These are phyloP conservation scores for Camillea tinctor DNA, from an alignment of 2,329 filamentous ascomycete species.

Conservation along the genomic window DNA sequence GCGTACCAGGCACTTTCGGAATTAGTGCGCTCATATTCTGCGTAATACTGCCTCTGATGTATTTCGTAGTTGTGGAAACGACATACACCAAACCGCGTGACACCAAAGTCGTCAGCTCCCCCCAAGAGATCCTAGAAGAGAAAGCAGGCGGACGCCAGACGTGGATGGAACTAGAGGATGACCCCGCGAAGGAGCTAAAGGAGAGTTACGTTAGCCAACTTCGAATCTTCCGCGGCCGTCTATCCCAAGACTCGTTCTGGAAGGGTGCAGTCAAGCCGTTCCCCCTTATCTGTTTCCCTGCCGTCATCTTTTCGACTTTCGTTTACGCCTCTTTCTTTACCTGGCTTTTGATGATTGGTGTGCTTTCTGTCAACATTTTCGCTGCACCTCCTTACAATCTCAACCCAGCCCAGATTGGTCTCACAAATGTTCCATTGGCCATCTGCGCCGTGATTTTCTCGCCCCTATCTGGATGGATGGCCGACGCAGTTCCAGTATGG, in stretches of 20 bases:
- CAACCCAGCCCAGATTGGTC: constrained; percentile 22
- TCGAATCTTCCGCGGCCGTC: constrained; percentile 26
- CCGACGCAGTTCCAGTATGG: constrained; percentile 24
- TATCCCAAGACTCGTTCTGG: constrained; percentile 28
- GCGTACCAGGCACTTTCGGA: constrained; percentile 36
- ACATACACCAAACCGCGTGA: constrained; percentile 29
- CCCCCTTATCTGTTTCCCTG: constrained; percentile 26
- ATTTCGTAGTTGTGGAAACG: constrained; percentile 45
- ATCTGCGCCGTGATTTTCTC: constrained; percentile 23
- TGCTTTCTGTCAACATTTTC: constrained; percentile 24
- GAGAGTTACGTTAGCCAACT: constrained; percentile 23
- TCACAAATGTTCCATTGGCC: constrained; percentile 23
- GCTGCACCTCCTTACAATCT: constrained; percentile 23
- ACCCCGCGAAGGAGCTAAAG: constrained; percentile 13
- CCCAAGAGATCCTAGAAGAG: constrained; percentile 3
- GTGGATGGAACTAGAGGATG: constrained; percentile 15
- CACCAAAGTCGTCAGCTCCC: constrained; percentile 2
- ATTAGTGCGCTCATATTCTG: constrained; percentile 42
- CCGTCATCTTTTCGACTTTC: constrained; percentile 26
- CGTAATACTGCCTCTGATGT: constrained; percentile 39
- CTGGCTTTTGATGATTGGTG: constrained; percentile 26
- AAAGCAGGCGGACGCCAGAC: neutral
- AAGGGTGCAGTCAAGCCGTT: constrained; percentile 28
- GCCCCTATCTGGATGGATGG: constrained; percentile 25
- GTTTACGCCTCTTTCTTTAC: constrained; percentile 27